A percentile compares a stretch with the other conserved stretches of the same genome.
Evolutionary conservation across 768 basidiomycete species (phyloP).

Genomic region (Hypholoma fasciculare): DNA sequence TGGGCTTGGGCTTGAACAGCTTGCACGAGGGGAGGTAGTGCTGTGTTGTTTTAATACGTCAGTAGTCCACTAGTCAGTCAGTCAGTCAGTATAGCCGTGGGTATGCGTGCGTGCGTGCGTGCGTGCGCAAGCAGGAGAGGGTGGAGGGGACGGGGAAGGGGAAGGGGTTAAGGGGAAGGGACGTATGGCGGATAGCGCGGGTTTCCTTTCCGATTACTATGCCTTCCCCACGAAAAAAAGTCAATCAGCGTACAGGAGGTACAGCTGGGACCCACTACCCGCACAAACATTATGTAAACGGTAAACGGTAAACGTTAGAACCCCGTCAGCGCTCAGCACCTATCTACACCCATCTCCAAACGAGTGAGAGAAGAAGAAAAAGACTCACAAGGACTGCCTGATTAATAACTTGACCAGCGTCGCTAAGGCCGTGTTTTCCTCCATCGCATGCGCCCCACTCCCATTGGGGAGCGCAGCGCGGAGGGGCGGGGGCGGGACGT

Average conservation of each 20-base stretch:
- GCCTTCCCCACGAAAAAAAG: conserved; percentile 24
- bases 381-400: conserved; percentile 47
- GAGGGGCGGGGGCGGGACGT: conserved; percentile 54
- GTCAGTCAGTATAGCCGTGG: conserved; percentile 7
- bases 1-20: conserved; percentile 45
- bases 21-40: conserved; percentile 43
- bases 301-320: no score
- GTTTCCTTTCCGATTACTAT: conserved; percentile 49
- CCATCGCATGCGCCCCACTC: conserved; percentile 46
- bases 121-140: no score
- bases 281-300: no score
- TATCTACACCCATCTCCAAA: no score
- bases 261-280: conserved; percentile 43
- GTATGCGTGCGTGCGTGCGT: conserved; percentile 10
- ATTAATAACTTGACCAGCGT: conserved; percentile 50
- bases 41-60: conserved; percentile 27
- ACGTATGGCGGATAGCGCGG: conserved; percentile 43
- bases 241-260: conserved; percentile 34
- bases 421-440: conserved; percentile 51
- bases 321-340: no score
- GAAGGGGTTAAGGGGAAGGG: no score
- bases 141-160: no score
- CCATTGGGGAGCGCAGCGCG: conserved; percentile 35
- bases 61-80: no score
- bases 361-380: no score